Evolutionary conservation across 805 yeast genomes (phyloP).

Genomic region (Wickerhamomyces bovis): DNA sequence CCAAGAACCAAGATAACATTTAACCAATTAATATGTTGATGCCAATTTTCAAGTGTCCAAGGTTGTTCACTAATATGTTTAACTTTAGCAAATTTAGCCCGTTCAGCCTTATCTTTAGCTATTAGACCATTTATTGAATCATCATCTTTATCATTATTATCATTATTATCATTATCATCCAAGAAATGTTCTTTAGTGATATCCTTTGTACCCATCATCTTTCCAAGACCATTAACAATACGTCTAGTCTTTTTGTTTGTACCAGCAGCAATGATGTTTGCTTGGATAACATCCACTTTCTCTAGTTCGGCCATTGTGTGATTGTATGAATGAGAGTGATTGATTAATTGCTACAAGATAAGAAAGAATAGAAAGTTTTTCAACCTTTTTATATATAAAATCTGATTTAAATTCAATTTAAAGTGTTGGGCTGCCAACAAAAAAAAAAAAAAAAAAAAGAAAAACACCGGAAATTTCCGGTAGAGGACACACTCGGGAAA

Average conservation of each 20-base stretch:
- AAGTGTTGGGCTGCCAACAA: background rate
- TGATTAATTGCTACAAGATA: no score
- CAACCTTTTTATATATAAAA: no score
- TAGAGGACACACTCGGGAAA: background rate
- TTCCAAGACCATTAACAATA: slow-evolving; percentile 77
- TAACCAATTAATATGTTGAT: slow-evolving; percentile 72
- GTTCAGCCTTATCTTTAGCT: slow-evolving; percentile 37
- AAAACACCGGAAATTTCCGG: background rate
- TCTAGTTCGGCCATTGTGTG: slow-evolving; percentile 14
- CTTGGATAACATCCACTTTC: slow-evolving; percentile 55
- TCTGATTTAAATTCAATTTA: no score
- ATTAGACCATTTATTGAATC: slow-evolving; percentile 41
- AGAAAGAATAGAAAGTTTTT: no score
- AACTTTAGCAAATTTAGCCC: slow-evolving; percentile 31
- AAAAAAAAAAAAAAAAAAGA: no score
- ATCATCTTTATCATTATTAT: no score
- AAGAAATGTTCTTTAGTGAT: slow-evolving; percentile 65
- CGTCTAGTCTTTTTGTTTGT: slow-evolving; percentile 63
- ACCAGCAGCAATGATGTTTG: slow-evolving; percentile 80
- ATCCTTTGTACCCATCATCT: slow-evolving; percentile 74
- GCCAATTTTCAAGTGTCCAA: slow-evolving; percentile 71
- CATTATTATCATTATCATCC: no score
- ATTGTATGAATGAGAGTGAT: no score
- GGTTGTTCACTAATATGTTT: slow-evolving; percentile 72
- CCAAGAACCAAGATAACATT: slow-evolving; percentile 58